Conservation (phyloP, 2,329 filamentous ascomycete species). For the Pseudogymnoascus sp. region DNA sequence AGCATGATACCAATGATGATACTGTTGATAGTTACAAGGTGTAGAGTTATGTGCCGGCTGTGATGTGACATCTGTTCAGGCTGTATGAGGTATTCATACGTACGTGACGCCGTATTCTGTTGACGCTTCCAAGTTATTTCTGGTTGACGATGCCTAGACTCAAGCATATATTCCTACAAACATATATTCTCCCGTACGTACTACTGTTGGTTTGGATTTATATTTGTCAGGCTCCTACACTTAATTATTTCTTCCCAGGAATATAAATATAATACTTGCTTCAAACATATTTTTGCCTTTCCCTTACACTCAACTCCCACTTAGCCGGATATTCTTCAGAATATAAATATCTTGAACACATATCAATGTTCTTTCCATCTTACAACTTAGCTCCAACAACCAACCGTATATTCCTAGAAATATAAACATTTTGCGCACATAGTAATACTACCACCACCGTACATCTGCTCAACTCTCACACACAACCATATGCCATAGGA, state of each 20-base stretch:
- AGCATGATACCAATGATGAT: conserved; percentile 4
- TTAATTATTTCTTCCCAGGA: neutral
- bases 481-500: neutral
- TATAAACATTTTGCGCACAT: neutral
- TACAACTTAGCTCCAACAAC: neutral
- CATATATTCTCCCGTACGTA: neutral
- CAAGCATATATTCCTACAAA: neutral
- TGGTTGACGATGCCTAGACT: neutral
- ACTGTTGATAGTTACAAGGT: neutral
- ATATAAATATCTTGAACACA: no score
- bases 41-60: neutral
- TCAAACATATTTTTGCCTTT: no score
- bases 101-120: no score
- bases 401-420: no score
- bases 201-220: neutral
- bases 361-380: no score
- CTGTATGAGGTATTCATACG: neutral
- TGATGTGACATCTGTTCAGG: neutral
- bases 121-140: no score
- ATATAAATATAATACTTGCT: neutral
- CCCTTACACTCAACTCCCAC: no score
- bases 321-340: no score
- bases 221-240: neutral
- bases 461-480: neutral
- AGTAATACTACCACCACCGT: neutral